Evolutionary conservation across 2,329 filamentous ascomycete species (phyloP).

Genomic region (Alternaria incomplexa): DNA sequence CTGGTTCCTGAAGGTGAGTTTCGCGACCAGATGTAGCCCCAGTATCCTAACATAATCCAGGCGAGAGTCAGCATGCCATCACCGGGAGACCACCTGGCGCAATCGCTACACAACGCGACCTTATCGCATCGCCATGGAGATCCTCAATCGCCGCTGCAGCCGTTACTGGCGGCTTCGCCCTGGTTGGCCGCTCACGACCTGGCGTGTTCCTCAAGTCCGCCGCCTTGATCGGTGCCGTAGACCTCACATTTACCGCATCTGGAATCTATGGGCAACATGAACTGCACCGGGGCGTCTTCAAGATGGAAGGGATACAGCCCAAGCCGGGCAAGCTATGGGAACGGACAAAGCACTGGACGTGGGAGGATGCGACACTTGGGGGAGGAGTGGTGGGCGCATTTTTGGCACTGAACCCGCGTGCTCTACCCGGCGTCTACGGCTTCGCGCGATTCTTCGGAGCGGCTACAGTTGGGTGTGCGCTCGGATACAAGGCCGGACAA

Average conservation of each 20-base stretch:
- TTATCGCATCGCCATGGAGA: constrained; percentile 12
- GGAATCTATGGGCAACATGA: constrained; percentile 21
- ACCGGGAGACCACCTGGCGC: constrained; percentile 6
- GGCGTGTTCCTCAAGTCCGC: constrained; percentile 22
- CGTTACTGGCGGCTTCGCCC: constrained; percentile 16
- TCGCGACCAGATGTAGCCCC: background rate
- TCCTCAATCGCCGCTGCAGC: constrained; percentile 12
- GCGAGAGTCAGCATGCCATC: constrained; percentile 28
- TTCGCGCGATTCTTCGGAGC: constrained; percentile 24
- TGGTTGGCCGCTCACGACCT: constrained; percentile 22
- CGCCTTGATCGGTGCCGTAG: constrained; percentile 14
- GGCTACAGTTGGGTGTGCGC: constrained; percentile 19
- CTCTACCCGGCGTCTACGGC: constrained; percentile 23
- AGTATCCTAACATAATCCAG: constrained; percentile 15
- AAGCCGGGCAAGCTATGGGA: constrained; percentile 28
- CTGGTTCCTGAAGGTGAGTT: constrained; percentile 29
- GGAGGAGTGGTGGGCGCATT: constrained; percentile 23
- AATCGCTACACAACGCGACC: constrained; percentile 9
- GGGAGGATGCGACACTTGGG: constrained; percentile 20
- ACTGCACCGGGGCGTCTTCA: constrained; percentile 27
- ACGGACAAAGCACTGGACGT: constrained; percentile 20
- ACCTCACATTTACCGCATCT: constrained; percentile 11
- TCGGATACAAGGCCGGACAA: constrained; percentile 12
- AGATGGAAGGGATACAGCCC: constrained; percentile 21
- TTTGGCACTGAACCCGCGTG: constrained; percentile 18